Conservation (phyloP, 768 basidiomycete species). For the Pulveroboletus frians region DNA sequence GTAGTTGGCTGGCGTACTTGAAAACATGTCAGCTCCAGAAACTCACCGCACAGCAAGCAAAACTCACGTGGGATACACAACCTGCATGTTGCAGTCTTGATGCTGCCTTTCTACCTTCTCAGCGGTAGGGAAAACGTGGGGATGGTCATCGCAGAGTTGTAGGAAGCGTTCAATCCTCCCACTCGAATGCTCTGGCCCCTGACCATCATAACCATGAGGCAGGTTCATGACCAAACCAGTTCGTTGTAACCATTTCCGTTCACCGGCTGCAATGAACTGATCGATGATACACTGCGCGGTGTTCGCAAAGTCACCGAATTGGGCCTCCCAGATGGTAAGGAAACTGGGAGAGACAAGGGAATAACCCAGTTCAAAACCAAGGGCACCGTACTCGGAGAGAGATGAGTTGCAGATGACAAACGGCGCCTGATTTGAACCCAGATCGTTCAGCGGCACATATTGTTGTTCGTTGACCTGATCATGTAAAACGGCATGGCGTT, state of each 20-base stretch:
- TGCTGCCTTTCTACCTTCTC: slow-evolving; percentile 93
- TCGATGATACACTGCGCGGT: slow-evolving; percentile 98
- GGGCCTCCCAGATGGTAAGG: slow-evolving; percentile 97
- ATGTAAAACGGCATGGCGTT: slow-evolving; percentile 94
- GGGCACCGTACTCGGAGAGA: slow-evolving; percentile 88
- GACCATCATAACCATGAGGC: slow-evolving; percentile 97
- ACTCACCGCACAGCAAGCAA: neutral
- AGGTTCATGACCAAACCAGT: slow-evolving; percentile 84
- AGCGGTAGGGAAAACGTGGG: slow-evolving; percentile 78
- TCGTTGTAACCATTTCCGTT: slow-evolving; percentile 96
- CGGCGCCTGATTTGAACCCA: slow-evolving; percentile 81
- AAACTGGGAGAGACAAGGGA: slow-evolving; percentile 93
- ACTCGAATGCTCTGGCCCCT: slow-evolving; percentile 97
- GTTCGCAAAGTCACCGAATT: slow-evolving; percentile 98
- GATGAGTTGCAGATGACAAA: slow-evolving; percentile 98
- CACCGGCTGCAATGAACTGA: slow-evolving; percentile 96
- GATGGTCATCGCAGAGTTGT: slow-evolving; percentile 97
- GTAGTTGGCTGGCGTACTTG: slow-evolving; percentile 91
- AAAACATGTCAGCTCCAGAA: slow-evolving; percentile 6
- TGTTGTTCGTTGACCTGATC: slow-evolving; percentile 91
- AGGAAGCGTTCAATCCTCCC: slow-evolving; percentile 94
- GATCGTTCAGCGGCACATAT: slow-evolving; percentile 84
- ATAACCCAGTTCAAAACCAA: slow-evolving; percentile 98
- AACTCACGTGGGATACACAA: slow-evolving; percentile 91
- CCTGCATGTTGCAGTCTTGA: slow-evolving; percentile 99